phyloP scores from a whole-genome alignment of 148 eudicot species.

The Amaranthus palmeri region DNA sequence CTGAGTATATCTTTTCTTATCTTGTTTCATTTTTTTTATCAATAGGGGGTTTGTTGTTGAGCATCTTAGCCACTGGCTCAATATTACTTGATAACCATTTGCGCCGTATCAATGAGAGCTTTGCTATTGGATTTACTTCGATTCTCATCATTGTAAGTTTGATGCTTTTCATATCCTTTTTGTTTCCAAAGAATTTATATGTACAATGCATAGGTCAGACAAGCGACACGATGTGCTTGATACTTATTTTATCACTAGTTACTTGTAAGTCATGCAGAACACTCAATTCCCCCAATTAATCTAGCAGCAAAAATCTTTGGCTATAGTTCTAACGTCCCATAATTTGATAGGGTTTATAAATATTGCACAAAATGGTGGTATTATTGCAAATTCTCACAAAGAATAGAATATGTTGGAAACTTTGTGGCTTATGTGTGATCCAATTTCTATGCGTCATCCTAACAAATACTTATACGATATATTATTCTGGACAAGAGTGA shows the following conservation, averaged over 20 bases:
- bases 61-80: slow-evolving; percentile 83
- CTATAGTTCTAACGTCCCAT: too few species aligned
- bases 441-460: too few species aligned
- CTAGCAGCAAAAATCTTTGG: too few species aligned
- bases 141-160: slow-evolving; percentile 86
- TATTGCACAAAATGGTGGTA: too few species aligned
- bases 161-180: not conserved
- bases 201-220: not conserved
- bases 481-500: too few species aligned
- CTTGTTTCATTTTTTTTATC: slow-evolving; percentile 7
- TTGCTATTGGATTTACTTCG: slow-evolving; percentile 88
- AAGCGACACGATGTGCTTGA: not conserved
- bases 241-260: not conserved
- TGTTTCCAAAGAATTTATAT: not conserved
- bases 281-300: not conserved
- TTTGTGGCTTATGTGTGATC: too few species aligned
- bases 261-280: slow-evolving; percentile 1
- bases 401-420: too few species aligned
- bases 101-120: slow-evolving; percentile 77
- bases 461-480: too few species aligned
- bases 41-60: slow-evolving; percentile 82
- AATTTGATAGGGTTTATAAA: too few species aligned
- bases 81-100: slow-evolving; percentile 75
- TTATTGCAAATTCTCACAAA: too few species aligned
- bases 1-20: not conserved